Base-by-base conservation (phyloP, 805 yeast genomes). In the Sugiyamaella marilandica region DNA sequence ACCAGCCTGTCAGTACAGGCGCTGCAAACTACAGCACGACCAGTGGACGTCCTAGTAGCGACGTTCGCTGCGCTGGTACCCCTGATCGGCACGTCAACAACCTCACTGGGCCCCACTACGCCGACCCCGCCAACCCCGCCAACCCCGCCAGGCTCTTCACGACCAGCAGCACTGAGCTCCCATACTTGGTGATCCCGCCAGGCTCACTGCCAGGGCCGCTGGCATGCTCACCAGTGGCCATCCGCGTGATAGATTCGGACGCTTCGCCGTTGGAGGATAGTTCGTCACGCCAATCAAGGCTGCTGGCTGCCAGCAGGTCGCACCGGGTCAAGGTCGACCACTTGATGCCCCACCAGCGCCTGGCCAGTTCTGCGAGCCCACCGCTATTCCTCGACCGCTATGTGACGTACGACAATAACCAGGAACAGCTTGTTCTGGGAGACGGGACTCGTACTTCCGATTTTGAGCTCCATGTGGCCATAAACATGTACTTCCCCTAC, bases 401-500 rank as follows among this genome's bases (percentile, higher is more conserved):
- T 36, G 34, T 47, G 16, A 26, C 43, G 19, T 47, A 47, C 24
- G 37, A 32, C 32, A 32, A 19, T 10, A 19, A 19, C 10, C 26
- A 14, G 16, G 37, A 47, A 16, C 31, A 47, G 21, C 39, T 47
- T 3, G 21, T 36, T 11, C 36, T 47, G n/a, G 26, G 26, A 2
- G 44, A 47, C 24, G 50, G 50, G 5, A 26, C 10, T 14, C 43
- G 44, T 9, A 35, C 44, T 2, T 10, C 18, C 26, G 44, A 47
- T 3, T 47, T 47, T 37, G 26, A 37, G 35, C 44, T 47, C 18
- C 50, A 47, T 35, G 44, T 47, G 13, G 21, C 36, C 5, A 19
- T 47, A 24, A 47, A 47, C 44, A 19, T 35, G 50, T 47, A 35
- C 32, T 47, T 47, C 14, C 50, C 50, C n/a, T 36, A 18, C 39